Evolutionary conservation across 176 grass and related monocot species (phyloP).

Genomic region (Oryza rufipogon): DNA sequence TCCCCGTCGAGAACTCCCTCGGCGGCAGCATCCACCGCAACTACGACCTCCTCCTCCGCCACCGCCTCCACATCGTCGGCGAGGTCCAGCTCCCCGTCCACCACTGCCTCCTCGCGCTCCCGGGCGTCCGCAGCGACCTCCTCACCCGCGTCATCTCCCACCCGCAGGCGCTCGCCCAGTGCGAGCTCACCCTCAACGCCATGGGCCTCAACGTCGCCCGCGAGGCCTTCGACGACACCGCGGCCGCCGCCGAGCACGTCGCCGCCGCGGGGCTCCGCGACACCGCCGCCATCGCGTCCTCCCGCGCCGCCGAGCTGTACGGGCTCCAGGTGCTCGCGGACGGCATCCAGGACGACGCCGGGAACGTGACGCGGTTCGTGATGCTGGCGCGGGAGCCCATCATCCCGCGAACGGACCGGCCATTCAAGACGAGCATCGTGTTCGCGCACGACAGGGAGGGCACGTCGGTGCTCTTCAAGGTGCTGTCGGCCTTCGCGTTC

Average conservation of each 20-base stretch:
- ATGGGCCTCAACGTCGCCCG: conserved; percentile 87
- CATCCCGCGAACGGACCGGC: conserved; percentile 75
- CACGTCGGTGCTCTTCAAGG: conserved; percentile 87
- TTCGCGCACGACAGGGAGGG: conserved; percentile 80
- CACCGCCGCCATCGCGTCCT: conserved; percentile 78
- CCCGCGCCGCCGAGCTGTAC: conserved; percentile 76
- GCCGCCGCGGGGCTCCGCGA: conserved; percentile 48
- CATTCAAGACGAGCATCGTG: conserved; percentile 96
- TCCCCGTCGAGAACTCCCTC: conserved; percentile 40
- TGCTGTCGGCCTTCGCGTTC: conserved; percentile 84
- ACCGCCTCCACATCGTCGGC: conserved; percentile 89
- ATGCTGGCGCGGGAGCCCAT: conserved; percentile 87
- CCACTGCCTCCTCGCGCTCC: conserved; percentile 84
- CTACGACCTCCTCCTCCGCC: conserved; percentile 85
- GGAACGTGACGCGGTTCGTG: conserved; percentile 75
- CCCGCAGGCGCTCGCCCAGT: conserved; percentile 81
- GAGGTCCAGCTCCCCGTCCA: conserved; percentile 86
- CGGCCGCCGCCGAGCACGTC: conserved; percentile 76
- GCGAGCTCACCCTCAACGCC: conserved; percentile 80
- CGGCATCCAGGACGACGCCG: conserved; percentile 79
- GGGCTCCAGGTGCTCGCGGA: conserved; percentile 73
- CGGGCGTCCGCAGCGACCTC: conserved; percentile 73
- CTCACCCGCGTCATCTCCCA: conserved; percentile 88
- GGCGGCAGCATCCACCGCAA: conserved; percentile 91
- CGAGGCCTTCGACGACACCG: conserved; percentile 89